Evolutionary conservation across 2,329 filamentous ascomycete species (phyloP).

Genomic region (Microcera coccophila): DNA sequence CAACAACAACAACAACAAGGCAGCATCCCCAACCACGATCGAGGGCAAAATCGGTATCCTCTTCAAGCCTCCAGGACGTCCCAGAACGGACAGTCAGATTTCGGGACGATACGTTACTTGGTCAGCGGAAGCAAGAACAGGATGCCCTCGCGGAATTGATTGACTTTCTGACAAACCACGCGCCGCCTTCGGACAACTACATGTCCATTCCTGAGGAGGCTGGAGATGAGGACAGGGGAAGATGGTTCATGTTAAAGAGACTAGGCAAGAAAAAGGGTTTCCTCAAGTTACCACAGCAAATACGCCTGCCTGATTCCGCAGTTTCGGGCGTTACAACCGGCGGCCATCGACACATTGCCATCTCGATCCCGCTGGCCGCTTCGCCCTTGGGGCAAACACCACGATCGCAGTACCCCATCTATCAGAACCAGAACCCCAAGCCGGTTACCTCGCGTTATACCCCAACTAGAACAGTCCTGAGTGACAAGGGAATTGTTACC

Average conservation of each 20-base stretch:
- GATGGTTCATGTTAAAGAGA: conserved; percentile 42
- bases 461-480: conserved; percentile 28
- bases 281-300: conserved; percentile 28
- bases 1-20: conserved; percentile 8
- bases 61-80: conserved; percentile 18
- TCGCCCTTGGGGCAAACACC: conserved; percentile 38
- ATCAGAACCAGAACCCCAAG: conserved; percentile 14
- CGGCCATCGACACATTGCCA: conserved; percentile 57
- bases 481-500: conserved; percentile 36
- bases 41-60: conserved; percentile 18
- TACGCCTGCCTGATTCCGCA: conserved; percentile 52
- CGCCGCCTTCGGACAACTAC: conserved; percentile 47
- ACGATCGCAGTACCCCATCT: conserved; percentile 34
- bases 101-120: conserved; percentile 18
- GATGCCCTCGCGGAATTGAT: conserved; percentile 37
- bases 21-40: conserved; percentile 13
- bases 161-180: conserved; percentile 48
- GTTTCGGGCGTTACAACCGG: conserved; percentile 51
- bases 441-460: conserved; percentile 18
- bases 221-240: conserved; percentile 32
- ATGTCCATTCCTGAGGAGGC: conserved; percentile 43
- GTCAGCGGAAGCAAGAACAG: conserved; percentile 12
- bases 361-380: conserved; percentile 54
- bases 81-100: conserved; percentile 16
- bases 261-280: conserved; percentile 36